Percentiles rank a stretch among this genome's conserved stretches.
These are phyloP conservation scores for Blastocladiella britannica DNA, from an alignment of 192 early-diverging fungal species.

Conservation along the genomic window DNA sequence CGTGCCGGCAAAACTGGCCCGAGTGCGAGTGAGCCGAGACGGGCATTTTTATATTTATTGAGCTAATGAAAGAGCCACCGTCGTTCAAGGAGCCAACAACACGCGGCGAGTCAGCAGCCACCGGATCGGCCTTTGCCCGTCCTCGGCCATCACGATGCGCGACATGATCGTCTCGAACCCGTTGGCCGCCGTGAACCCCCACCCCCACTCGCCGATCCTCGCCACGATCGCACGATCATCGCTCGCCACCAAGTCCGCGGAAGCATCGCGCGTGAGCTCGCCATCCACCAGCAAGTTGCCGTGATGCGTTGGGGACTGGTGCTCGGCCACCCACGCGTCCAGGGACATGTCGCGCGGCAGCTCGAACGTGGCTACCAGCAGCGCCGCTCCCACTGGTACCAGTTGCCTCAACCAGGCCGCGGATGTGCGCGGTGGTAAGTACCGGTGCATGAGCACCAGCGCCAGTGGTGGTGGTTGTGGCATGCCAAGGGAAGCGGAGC, in stretches of 20 bases:
- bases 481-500: no score
- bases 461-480: no score
- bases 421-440: background rate
- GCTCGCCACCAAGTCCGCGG: background rate
- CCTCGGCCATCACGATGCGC: background rate
- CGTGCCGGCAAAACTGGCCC: constrained; percentile 89
- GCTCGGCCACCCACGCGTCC: background rate
- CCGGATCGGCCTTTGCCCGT: background rate
- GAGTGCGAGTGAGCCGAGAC: constrained; percentile 84
- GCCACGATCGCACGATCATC: background rate
- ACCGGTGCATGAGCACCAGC: constrained; percentile 1
- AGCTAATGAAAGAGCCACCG: background rate
- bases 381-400: background rate
- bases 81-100: no score
- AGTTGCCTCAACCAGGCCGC: background rate
- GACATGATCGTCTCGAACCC: background rate
- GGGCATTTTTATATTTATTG: constrained; percentile 22
- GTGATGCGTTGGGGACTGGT: background rate
- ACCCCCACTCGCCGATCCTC: background rate
- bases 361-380: background rate
- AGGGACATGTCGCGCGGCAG: background rate
- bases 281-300: background rate
- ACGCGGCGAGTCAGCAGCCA: background rate
- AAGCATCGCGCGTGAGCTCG: background rate
- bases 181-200: background rate